phyloP scores from a whole-genome alignment of 169 alveolate species.

The Cyclospora cayetanensis region DNA sequence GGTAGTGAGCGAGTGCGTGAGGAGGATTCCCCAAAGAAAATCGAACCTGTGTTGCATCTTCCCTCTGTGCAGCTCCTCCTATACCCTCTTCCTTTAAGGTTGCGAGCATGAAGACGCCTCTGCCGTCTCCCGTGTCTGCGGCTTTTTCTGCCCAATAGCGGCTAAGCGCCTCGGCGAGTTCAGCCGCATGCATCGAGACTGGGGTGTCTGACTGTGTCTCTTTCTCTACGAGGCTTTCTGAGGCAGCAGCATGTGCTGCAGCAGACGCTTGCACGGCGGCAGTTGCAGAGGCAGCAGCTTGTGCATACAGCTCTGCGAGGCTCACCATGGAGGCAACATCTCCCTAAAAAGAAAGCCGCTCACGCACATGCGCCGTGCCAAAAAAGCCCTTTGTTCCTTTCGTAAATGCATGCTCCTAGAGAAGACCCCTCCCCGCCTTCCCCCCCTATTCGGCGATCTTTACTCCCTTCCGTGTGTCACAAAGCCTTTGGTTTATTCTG shows the following conservation, averaged over 20 bases:
- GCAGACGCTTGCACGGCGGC: background rate
- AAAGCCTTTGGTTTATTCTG: no score
- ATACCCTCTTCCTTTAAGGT: background rate
- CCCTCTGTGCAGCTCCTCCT: background rate
- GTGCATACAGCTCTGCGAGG: slow-evolving; percentile 9
- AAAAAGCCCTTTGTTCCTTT: no score
- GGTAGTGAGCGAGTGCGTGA: no score
- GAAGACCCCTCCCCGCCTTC: no score
- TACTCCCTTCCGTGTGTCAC: no score
- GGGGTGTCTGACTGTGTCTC: background rate
- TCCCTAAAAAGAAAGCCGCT: background rate
- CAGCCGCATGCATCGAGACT: background rate
- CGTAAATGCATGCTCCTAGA: no score
- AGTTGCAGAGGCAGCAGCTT: background rate
- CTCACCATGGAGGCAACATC: slow-evolving; percentile 12
- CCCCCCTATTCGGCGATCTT: no score
- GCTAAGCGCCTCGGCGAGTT: background rate
- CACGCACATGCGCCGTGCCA: no score
- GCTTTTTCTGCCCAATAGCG: background rate
- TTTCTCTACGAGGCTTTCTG: no score
- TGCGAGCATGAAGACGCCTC: background rate
- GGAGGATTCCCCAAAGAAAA: no score
- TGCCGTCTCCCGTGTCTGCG: slow-evolving; percentile 18
- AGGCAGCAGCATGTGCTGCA: no score
- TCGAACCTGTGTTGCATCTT: background rate